These are phyloP conservation scores for Rhynchosporium secalis DNA, from an alignment of 2,329 filamentous ascomycete species.

Conservation along the genomic window DNA sequence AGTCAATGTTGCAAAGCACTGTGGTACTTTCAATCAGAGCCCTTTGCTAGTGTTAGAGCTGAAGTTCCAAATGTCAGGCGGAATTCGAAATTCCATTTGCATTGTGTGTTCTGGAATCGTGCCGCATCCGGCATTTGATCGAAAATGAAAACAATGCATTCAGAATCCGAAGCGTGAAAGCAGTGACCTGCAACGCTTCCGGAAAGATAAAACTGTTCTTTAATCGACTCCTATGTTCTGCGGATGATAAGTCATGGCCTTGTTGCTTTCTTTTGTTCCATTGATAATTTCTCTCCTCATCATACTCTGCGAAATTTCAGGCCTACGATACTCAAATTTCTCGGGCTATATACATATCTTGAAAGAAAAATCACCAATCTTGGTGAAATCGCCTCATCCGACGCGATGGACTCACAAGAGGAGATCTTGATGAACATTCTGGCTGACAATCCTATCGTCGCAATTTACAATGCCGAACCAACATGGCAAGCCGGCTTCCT, in stretches of 20 bases:
- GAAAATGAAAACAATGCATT: slow-evolving; percentile 1
- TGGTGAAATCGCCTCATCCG: not conserved
- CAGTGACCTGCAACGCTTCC: not conserved
- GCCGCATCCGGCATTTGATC: not conserved
- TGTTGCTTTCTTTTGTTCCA: not conserved
- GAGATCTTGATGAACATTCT: not conserved
- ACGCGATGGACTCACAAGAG: not conserved
- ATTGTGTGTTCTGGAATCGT: not conserved
- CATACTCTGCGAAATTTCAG: too few species aligned
- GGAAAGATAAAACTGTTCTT: not conserved
- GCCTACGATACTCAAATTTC: not conserved
- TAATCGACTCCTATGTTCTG: not conserved
- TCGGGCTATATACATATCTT: not conserved
- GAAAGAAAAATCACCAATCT: not conserved
- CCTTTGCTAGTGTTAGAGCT: too few species aligned
- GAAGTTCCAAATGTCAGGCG: too few species aligned
- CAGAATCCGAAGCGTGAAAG: not conserved
- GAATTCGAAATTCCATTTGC: too few species aligned
- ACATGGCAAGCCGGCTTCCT: slow-evolving; percentile 1
- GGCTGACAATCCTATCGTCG: slow-evolving; percentile 12
- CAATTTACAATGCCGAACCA: slow-evolving; percentile 5
- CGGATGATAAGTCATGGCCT: not conserved
- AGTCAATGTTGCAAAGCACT: too few species aligned
- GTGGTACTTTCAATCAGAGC: too few species aligned
- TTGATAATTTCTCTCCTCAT: not conserved